Evolutionary conservation across 108 stramenopile species (phyloP).

Genomic region (Cyclotella atomus): DNA sequence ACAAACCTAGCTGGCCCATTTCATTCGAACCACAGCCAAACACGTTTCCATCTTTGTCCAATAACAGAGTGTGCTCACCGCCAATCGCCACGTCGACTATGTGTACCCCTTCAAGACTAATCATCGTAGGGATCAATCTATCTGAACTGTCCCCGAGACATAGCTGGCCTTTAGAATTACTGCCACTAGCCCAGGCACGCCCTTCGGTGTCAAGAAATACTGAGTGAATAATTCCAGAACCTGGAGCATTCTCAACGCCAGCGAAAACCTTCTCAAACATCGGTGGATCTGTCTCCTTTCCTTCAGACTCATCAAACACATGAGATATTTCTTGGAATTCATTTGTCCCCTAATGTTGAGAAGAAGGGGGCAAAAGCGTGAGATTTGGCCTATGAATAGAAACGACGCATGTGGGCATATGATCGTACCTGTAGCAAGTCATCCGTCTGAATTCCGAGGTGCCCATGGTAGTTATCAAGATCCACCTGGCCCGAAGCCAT

Average conservation of each 20-base stretch:
- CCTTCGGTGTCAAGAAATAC: constrained; percentile 42
- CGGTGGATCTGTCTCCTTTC: constrained; percentile 28
- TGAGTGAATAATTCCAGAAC: constrained; percentile 31
- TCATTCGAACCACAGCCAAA: constrained; percentile 56
- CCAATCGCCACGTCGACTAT: constrained; percentile 55
- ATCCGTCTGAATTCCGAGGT: constrained; percentile 35
- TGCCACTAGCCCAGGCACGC: constrained; percentile 43
- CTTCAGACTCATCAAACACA: constrained; percentile 26
- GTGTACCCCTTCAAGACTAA: constrained; percentile 29
- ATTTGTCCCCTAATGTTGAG: constrained; percentile 28
- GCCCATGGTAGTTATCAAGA: constrained; percentile 32
- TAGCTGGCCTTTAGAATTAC: constrained; percentile 40
- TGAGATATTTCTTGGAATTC: constrained; percentile 28
- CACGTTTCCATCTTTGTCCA: constrained; percentile 37
- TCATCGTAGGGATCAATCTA: constrained; percentile 40
- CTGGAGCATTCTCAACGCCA: constrained; percentile 38
- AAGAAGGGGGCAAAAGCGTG: background rate
- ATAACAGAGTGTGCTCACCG: constrained; percentile 50
- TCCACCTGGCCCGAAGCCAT: constrained; percentile 31
- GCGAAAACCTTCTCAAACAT: constrained; percentile 39
- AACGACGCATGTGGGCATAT: background rate
- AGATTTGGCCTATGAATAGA: background rate
- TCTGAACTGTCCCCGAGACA: constrained; percentile 41
- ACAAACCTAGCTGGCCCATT: constrained; percentile 55
- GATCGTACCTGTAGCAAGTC: constrained; percentile 17